Base-by-base conservation (phyloP, 768 basidiomycete species). In the Obba rivulosa region DNA sequence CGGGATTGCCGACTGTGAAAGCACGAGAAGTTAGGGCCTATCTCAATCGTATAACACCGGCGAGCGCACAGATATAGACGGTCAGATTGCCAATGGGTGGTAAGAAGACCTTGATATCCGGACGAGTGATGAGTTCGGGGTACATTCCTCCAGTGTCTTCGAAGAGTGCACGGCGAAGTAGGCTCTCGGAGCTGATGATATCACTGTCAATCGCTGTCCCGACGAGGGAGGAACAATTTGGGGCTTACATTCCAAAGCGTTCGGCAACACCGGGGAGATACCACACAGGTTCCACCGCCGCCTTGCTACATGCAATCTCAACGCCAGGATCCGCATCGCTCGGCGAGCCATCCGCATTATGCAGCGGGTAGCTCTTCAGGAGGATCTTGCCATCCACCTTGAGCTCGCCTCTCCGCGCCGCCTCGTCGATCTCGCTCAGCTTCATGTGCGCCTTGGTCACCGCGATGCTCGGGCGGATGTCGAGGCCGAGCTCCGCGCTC, bases 131-230 rank as follows among this genome's bases (percentile, higher is more conserved):
- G 24, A 98, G 78, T 59, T 98, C 95, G 2, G 94, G 93, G 64
- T 90, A 92, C 87, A 91, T 92, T 60, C 92, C 92, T 57, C 91
- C 92, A 0, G 92, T 95, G 54, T 96, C 95, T 64, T 98, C 95
- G 56, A 97, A 98, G 34, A 98, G 73, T 0, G 90, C 86, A n/a
- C 95, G 77, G 17, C 95, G 82, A 2, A 98, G 78, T 0, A 92
- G 68, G 16, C 73, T 77, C 65, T 98, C 95, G 0, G 89, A 87
- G 42, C 87, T 90, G 60, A 41, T 11, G 11, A 46, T 42, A 21
- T 7, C 40, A 34, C 4, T 14, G 14, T 34, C 18, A 55, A 31
- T 31, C 28, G 13, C 28, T 5, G 28, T 7, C 28, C 28, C 1
- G 22, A 14, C 7, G 11, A 23, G 34, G 34, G 9, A 39, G 21